A percentile compares a stretch with the other conserved stretches of the same genome.
Conservation (phyloP, 1,284 basidiomycete genomes). For the Trichosporon asahii region DNA sequence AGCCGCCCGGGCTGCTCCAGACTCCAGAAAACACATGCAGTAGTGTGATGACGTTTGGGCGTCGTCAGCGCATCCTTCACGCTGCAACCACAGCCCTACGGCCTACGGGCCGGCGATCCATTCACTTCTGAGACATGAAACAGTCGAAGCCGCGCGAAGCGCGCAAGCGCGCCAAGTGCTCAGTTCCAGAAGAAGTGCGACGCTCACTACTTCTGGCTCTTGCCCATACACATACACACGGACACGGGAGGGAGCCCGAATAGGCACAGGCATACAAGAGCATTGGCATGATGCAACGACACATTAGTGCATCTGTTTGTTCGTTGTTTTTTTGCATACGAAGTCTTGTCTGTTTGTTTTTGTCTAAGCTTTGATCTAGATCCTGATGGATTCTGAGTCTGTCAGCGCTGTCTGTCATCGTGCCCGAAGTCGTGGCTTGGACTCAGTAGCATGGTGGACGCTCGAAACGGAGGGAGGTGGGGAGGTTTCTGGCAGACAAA, state of each 20-base stretch:
- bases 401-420: not conserved
- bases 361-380: conserved; percentile 12
- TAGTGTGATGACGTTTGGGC: not conserved
- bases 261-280: not conserved
- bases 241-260: too few relatives aligned
- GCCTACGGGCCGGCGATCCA: not conserved
- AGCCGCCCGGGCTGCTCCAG: not conserved
- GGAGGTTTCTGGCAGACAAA: not conserved
- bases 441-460: too few relatives aligned
- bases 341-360: too few relatives aligned
- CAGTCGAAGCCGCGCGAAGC: not conserved
- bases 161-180: too few relatives aligned
- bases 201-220: too few relatives aligned
- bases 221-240: too few relatives aligned
- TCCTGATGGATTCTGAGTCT: conserved; percentile 9
- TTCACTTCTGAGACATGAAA: conserved; percentile 1
- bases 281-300: too few relatives aligned
- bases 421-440: too few relatives aligned
- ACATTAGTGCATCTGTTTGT: conserved; percentile 1
- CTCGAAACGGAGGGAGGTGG: not conserved
- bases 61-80: not conserved
- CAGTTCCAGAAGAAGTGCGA: conserved; percentile 1
- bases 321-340: too few relatives aligned
- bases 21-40: too few relatives aligned
- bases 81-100: not conserved